These are phyloP conservation scores for Arachis hypogaea DNA, from an alignment of 306 rosid species.

Conservation along the genomic window DNA sequence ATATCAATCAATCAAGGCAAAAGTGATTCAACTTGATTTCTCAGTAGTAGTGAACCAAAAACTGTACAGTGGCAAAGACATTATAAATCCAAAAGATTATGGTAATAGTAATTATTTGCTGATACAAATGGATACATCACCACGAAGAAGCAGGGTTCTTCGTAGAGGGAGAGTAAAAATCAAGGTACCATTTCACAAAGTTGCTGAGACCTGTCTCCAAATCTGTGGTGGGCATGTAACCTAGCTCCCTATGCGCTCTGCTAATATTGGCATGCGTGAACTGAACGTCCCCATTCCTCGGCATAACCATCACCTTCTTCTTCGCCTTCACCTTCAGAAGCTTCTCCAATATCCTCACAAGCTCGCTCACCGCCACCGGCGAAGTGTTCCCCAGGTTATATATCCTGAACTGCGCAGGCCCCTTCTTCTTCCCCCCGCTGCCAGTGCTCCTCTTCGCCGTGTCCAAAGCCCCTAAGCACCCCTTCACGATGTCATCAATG, in stretches of 20 bases:
- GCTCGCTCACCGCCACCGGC: conserved; percentile 65
- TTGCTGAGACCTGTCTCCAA: conserved; percentile 65
- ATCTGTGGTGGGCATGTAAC: conserved; percentile 59
- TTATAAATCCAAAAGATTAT: conserved; percentile 30
- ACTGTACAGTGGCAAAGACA: conserved; percentile 55
- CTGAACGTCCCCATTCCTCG: conserved; percentile 70
- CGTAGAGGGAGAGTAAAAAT: conserved; percentile 45
- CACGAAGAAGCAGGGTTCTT: conserved; percentile 38
- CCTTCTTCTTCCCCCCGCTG: conserved; percentile 67
- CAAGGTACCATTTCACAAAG: conserved; percentile 63
- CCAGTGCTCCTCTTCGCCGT: conserved; percentile 74
- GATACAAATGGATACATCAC: conserved; percentile 33
- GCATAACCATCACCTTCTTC: conserved; percentile 60
- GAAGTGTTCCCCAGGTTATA: conserved; percentile 67
- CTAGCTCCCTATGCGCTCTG: conserved; percentile 57
- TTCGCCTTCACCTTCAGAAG: conserved; percentile 66
- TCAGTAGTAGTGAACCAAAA: conserved; percentile 35
- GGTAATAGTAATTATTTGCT: conserved; percentile 40
- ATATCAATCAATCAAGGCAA: background rate
- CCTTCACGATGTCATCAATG: conserved; percentile 75
- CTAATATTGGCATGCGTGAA: conserved; percentile 75
- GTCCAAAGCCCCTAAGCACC: conserved; percentile 66
- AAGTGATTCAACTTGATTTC: conserved; percentile 9
- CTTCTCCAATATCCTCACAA: conserved; percentile 67
- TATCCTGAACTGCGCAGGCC: conserved; percentile 66